These are phyloP conservation scores for Xylariaceae sp. DNA, from an alignment of 2,329 filamentous ascomycete species.

Conservation along the genomic window DNA sequence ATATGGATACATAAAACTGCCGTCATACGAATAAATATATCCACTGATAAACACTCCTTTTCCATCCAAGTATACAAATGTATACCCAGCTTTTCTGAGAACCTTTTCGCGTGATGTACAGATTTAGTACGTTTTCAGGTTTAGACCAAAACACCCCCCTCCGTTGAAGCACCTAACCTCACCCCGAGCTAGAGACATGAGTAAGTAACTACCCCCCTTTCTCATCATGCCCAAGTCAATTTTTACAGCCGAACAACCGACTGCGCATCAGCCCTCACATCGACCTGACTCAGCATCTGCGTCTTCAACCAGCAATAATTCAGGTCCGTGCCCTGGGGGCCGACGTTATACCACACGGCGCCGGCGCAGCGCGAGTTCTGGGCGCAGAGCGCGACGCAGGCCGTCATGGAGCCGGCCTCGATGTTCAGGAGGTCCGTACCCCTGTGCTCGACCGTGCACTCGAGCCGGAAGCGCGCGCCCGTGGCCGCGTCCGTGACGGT, in stretches of 20 bases:
- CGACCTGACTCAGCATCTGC: conserved; percentile 14
- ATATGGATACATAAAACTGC: no score
- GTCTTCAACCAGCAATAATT: conserved; percentile 29
- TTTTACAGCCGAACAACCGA: conserved; percentile 19
- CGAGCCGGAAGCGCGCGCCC: conserved; percentile 15
- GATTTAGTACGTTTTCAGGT: no score
- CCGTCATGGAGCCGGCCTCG: conserved; percentile 22
- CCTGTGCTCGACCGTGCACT: conserved; percentile 21
- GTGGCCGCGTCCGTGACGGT: conserved; percentile 21
- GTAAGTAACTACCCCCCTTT: no score
- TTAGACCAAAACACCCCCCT: no score
- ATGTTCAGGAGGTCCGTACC: conserved; percentile 22
- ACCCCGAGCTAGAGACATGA: no score
- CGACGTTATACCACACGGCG: conserved; percentile 24
- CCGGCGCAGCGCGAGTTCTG: conserved; percentile 17
- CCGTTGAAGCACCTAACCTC: no score
- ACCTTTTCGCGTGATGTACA: no score
- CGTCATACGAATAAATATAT: no score
- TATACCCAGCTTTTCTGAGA: no score
- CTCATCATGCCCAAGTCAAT: no score
- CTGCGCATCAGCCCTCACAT: conserved; percentile 20
- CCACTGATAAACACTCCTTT: no score
- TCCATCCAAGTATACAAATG: no score
- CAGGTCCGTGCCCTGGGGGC: conserved; percentile 25
- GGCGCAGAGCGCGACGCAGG: conserved; percentile 22